Evolutionary conservation across 192 early-diverging fungal genomes (phyloP).

Genomic region (Glomus cerebriforme): DNA sequence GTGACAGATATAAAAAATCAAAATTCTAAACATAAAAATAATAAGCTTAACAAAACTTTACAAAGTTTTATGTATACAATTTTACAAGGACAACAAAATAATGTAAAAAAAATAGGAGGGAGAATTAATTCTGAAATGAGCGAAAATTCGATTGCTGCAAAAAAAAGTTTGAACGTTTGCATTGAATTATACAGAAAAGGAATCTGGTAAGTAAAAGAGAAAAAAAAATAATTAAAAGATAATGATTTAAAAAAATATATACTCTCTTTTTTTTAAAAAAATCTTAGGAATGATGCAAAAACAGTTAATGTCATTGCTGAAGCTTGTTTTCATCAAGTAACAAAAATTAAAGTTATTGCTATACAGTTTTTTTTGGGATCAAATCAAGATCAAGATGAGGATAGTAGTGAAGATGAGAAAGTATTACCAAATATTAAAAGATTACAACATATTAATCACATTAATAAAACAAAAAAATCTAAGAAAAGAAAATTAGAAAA

Average conservation of each 20-base stretch:
- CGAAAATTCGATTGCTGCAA: conserved; percentile 88
- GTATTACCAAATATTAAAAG: conserved; percentile 65
- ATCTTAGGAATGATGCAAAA: conserved; percentile 94
- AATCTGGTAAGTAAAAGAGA: conserved; percentile 66
- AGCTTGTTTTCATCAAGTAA: conserved; percentile 89
- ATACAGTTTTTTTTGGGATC: conserved; percentile 92
- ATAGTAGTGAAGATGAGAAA: conserved; percentile 64
- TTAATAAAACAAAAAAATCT: conserved; percentile 88
- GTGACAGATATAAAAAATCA: conserved; percentile 93
- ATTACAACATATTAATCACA: conserved; percentile 75
- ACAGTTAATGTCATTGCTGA: conserved; percentile 98
- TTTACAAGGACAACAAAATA: conserved; percentile 64
- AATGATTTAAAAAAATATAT: background rate
- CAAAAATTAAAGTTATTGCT: conserved; percentile 92
- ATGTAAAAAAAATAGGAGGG: conserved; percentile 35
- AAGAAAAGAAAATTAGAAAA: conserved; percentile 77
- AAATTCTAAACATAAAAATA: conserved; percentile 93
- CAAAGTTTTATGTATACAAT: conserved; percentile 99
- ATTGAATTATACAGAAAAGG: conserved; percentile 96
- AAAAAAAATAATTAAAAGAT: background rate
- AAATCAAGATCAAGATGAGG: conserved; percentile 73
- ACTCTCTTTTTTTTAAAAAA: background rate
- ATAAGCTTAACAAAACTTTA: conserved; percentile 95
- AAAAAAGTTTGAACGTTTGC: conserved; percentile 95
- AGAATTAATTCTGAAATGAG: conserved; percentile 31